phyloP scores from a whole-genome alignment of 2,329 filamentous ascomycete genomes.

The Calonectria pseudoreteaudii region DNA sequence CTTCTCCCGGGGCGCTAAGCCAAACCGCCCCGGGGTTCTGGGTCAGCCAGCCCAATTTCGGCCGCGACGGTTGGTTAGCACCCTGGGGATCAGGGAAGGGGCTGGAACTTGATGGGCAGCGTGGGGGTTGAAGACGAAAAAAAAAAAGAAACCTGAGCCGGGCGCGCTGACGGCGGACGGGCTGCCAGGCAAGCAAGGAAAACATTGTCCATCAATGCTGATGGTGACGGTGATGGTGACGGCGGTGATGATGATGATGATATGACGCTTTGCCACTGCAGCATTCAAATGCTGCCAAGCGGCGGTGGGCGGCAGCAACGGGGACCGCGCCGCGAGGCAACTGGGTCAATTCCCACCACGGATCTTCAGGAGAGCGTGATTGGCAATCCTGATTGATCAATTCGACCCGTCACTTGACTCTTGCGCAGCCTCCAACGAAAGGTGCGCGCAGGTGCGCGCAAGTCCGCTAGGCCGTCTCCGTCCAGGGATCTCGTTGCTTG shows the following conservation, averaged over 20 bases:
- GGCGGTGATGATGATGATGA: slow-evolving; percentile 8
- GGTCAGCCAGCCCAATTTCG: slow-evolving; percentile 22
- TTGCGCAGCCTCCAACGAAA: slow-evolving; percentile 8
- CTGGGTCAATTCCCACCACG: not conserved
- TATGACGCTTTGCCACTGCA: slow-evolving; percentile 17
- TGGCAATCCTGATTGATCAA: slow-evolving; percentile 17
- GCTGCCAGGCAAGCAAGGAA: not conserved
- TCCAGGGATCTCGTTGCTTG: not conserved
- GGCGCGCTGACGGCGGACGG: not conserved
- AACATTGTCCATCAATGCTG: not conserved
- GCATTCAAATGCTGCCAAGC: not conserved
- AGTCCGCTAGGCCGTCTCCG: slow-evolving; percentile 4
- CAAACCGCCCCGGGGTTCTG: slow-evolving; percentile 20
- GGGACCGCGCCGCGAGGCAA: not conserved
- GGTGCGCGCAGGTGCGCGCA: no score
- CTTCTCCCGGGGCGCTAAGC: not conserved
- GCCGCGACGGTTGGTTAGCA: slow-evolving; percentile 11
- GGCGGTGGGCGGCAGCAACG: not conserved
- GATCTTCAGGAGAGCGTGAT: slow-evolving; percentile 16
- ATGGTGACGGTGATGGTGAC: not conserved
- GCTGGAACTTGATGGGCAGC: slow-evolving; percentile 8
- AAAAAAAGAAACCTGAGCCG: not conserved
- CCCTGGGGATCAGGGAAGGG: not conserved
- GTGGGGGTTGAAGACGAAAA: slow-evolving; percentile 13
- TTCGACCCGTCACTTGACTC: slow-evolving; percentile 2